Conservation (phyloP, 495 filamentous ascomycete species). For the Penicillium odoratum region DNA sequence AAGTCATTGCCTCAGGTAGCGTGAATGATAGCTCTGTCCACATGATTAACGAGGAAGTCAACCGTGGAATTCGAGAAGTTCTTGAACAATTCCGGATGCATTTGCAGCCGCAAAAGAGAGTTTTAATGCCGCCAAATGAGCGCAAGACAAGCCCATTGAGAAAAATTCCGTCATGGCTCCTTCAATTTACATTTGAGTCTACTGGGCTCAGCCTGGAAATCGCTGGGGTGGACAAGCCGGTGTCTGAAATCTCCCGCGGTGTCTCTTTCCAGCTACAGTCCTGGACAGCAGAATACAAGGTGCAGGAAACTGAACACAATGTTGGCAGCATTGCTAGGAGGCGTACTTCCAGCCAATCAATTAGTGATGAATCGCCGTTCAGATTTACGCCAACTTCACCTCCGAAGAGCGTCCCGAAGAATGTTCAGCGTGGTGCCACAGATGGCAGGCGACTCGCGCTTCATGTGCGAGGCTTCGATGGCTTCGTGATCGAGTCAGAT, state of each 20-base stretch:
- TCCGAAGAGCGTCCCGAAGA: conserved; percentile 52
- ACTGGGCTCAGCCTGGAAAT: conserved; percentile 88
- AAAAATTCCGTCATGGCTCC: conserved; percentile 77
- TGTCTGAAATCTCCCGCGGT: conserved; percentile 76
- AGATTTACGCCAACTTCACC: conserved; percentile 61
- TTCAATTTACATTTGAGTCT: conserved; percentile 80
- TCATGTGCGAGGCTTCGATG: conserved; percentile 80
- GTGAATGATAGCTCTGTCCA: conserved; percentile 85
- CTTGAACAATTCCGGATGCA: conserved; percentile 71
- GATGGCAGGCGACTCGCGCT: conserved; percentile 83
- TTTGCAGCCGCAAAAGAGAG: conserved; percentile 61
- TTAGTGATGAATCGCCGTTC: conserved; percentile 50
- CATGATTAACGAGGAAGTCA: conserved; percentile 89
- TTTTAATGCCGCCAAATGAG: conserved; percentile 49
- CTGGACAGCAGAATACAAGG: conserved; percentile 88
- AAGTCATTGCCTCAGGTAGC: conserved; percentile 75
- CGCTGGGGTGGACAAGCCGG: conserved; percentile 79
- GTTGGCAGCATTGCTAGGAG: conserved; percentile 55
- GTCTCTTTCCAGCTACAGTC: conserved; percentile 84
- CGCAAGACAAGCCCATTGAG: conserved; percentile 68
- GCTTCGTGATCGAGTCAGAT: conserved; percentile 81
- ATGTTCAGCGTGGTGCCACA: conserved; percentile 60
- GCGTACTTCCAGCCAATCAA: conserved; percentile 59
- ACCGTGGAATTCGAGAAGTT: conserved; percentile 87
- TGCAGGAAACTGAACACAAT: conserved; percentile 68